These are phyloP conservation scores for Ceratobasidium sp. DNA, from an alignment of 1,284 basidiomycete genomes.

Conservation along the genomic window DNA sequence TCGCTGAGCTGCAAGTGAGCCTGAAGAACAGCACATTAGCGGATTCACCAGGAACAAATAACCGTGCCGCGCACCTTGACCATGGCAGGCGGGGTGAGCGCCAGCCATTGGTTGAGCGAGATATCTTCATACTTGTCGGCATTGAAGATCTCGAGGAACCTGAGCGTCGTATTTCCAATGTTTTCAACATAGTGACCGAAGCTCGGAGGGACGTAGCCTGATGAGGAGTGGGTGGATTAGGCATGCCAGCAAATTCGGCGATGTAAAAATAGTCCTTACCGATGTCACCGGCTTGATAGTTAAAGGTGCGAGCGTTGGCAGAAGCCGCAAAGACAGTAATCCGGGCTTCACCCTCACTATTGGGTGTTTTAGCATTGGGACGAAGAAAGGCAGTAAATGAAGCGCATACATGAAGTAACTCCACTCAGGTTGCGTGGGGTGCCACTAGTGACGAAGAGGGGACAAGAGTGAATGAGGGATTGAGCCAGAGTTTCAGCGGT, in stretches of 20 bases:
- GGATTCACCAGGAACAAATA: neutral
- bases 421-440: constrained; percentile 67
- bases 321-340: constrained; percentile 64
- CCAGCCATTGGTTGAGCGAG: constrained; percentile 73
- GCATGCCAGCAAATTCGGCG: constrained; percentile 45
- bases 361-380: constrained; percentile 64
- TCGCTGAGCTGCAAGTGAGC: constrained; percentile 69
- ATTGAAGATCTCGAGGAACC: constrained; percentile 76
- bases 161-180: constrained; percentile 58
- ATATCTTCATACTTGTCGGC: constrained; percentile 68
- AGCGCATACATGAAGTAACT: constrained; percentile 52
- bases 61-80: constrained; percentile 59
- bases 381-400: neutral
- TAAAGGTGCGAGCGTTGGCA: constrained; percentile 61
- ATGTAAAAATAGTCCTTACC: constrained; percentile 63
- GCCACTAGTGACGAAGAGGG: constrained; percentile 65
- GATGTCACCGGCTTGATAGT: constrained; percentile 69
- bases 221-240: neutral
- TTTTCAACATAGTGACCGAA: constrained; percentile 76
- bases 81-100: constrained; percentile 70
- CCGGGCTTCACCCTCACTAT: constrained; percentile 35
- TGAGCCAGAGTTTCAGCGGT: constrained; percentile 13
- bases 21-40: neutral
- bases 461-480: constrained; percentile 36
- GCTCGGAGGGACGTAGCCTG: constrained; percentile 67